A percentile compares a stretch with the other conserved stretches of the same genome.
Conservation (phyloP, 1,139 yeast species). For the Diutina siamensis region DNA sequence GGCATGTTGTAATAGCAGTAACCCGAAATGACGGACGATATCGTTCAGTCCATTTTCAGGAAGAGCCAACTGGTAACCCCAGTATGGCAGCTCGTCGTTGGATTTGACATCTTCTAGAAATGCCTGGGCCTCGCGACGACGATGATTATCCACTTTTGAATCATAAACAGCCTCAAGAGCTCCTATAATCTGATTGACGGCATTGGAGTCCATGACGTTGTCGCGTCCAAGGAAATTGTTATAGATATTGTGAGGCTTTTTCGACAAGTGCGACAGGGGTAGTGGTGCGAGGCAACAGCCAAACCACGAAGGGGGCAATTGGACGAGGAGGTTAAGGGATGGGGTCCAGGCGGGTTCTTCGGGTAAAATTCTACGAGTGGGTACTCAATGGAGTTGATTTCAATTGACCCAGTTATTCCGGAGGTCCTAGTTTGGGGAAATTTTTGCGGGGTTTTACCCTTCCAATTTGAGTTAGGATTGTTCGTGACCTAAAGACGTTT, state of each 20-base stretch:
- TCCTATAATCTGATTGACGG: constrained; percentile 55
- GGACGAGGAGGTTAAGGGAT: neutral
- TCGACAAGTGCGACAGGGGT: constrained; percentile 2
- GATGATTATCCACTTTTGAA: constrained; percentile 52
- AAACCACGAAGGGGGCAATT: neutral
- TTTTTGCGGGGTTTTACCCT: too few relatives aligned
- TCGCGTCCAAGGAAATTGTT: neutral
- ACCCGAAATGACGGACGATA: constrained; percentile 83
- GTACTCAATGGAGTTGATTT: too few relatives aligned
- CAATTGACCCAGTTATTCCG: too few relatives aligned
- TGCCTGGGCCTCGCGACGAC: constrained; percentile 56
- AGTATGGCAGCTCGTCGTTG: constrained; percentile 75
- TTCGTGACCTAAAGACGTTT: neutral
- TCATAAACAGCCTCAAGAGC: constrained; percentile 76
- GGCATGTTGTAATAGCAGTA: constrained; percentile 66
- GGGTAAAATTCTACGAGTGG: too few relatives aligned
- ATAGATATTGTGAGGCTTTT: neutral
- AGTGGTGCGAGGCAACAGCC: neutral
- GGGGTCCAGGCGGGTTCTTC: too few relatives aligned
- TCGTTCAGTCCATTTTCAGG: constrained; percentile 48
- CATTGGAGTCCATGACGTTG: constrained; percentile 46
- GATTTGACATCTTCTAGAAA: constrained; percentile 68
- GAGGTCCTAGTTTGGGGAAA: too few relatives aligned
- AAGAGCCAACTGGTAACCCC: constrained; percentile 83
- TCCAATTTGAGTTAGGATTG: too few relatives aligned